A percentile compares a stretch with the other conserved stretches of the same genome.
Evolutionary conservation across 1,284 basidiomycete species (phyloP).

Genomic region (Trichosporon asahii): DNA sequence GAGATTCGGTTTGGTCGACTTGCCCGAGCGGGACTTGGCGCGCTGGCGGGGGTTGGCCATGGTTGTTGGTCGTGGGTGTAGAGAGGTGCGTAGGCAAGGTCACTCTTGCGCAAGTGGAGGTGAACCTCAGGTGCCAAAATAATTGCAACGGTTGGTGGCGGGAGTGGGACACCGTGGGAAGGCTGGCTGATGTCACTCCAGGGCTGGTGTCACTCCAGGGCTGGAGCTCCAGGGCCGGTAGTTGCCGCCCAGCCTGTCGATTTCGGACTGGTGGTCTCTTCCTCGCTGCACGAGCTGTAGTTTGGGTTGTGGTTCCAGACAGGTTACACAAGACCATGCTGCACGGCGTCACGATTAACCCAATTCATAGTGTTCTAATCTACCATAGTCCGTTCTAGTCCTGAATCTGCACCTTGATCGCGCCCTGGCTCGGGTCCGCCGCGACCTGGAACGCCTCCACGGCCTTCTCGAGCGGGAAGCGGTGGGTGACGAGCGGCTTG

Average conservation of each 20-base stretch:
- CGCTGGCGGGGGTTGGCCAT: constrained; percentile 92
- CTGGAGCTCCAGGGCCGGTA: no score
- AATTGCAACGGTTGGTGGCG: neutral
- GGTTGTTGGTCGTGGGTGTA: constrained; percentile 11
- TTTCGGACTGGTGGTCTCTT: no score
- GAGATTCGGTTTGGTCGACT: constrained; percentile 36
- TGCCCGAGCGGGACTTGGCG: constrained; percentile 43
- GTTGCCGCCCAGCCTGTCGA: neutral
- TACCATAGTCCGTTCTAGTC: constrained; percentile 31
- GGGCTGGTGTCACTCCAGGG: neutral
- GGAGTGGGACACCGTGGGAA: neutral
- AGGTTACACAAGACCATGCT: neutral
- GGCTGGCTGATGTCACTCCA: neutral
- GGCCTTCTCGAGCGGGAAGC: constrained; percentile 71
- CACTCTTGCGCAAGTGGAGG: neutral
- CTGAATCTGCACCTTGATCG: constrained; percentile 52
- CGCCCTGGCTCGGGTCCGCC: constrained; percentile 46
- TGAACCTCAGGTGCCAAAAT: neutral
- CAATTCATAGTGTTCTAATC: neutral
- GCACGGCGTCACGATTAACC: neutral
- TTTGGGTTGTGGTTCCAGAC: neutral
- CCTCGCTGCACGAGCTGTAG: no score
- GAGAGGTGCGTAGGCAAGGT: neutral
- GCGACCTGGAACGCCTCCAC: constrained; percentile 68
- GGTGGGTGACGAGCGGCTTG: constrained; percentile 82